phyloP scores from a whole-genome alignment of 441 rosid species.

The Pelargonium fulgidum region DNA sequence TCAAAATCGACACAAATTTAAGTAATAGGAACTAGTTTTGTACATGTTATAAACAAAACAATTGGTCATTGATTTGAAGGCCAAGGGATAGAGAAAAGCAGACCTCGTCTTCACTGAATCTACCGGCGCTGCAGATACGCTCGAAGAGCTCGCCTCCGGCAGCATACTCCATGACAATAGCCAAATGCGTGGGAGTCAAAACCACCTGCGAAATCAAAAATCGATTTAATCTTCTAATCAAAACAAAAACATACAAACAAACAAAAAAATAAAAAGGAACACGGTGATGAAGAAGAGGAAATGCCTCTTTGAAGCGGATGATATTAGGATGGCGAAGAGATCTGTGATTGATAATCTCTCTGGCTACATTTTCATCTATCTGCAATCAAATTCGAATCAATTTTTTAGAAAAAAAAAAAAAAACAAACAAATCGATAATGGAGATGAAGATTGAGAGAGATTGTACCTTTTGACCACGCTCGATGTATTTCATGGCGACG shows the following conservation, averaged over 20 bases:
- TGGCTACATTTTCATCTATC: constrained; percentile 95
- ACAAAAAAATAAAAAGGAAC: neutral
- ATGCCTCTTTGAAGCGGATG: constrained; percentile 86
- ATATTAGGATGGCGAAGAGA: constrained; percentile 87
- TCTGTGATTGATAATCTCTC: constrained; percentile 94
- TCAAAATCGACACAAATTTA: neutral
- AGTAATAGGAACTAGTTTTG: neutral
- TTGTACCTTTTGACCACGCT: constrained; percentile 38
- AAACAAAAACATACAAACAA: neutral
- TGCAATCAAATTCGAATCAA: constrained; percentile 23
- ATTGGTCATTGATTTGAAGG: neutral
- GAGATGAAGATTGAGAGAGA: constrained; percentile 9
- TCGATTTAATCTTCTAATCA: neutral
- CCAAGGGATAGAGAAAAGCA: neutral
- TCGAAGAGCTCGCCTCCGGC: constrained; percentile 93
- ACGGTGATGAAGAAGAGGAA: neutral
- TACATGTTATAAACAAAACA: neutral
- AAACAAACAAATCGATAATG: neutral
- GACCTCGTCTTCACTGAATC: constrained; percentile 99
- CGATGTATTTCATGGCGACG: constrained; percentile 63
- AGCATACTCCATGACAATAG: constrained; percentile 96
- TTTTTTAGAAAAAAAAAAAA: neutral
- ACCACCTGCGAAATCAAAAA: constrained; percentile 45
- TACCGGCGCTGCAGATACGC: constrained; percentile 62
- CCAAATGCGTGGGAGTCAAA: constrained; percentile 85